phyloP scores from a whole-genome alignment of 129 eudicot species.

The Solidago caesia region DNA sequence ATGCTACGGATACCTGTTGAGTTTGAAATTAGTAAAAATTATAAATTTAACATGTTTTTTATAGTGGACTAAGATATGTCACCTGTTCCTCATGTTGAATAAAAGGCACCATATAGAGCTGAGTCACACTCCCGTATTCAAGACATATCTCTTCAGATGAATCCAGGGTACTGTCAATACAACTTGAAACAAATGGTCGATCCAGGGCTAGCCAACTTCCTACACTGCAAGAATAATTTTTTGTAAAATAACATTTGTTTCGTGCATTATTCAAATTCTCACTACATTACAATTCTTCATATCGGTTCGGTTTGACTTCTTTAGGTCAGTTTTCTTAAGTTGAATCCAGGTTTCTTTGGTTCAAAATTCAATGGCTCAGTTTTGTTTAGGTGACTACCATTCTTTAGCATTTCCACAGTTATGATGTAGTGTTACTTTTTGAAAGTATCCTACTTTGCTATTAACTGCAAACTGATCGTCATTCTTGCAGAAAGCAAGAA shows the following conservation, averaged over 20 bases:
- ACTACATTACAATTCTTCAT: not conserved
- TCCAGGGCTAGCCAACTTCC: conserved; percentile 94
- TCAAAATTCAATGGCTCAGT: not conserved
- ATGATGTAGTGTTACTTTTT: not conserved
- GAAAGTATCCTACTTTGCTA: not conserved
- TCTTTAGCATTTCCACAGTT: not conserved
- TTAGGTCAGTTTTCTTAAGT: not conserved
- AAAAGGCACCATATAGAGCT: conserved; percentile 81
- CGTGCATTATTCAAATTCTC: not conserved
- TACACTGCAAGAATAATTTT: conserved; percentile 49
- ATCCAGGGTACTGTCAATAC: conserved; percentile 45
- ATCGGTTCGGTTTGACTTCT: not conserved
- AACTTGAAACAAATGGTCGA: conserved; percentile 69
- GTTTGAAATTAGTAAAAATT: conserved; percentile 14
- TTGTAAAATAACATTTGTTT: not conserved
- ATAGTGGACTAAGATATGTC: not conserved
- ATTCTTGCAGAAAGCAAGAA: not conserved
- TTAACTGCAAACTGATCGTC: not conserved
- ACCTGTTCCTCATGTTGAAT: conserved; percentile 85
- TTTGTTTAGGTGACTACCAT: not conserved
- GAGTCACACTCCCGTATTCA: conserved; percentile 95
- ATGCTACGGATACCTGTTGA: conserved; percentile 63
- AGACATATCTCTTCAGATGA: conserved; percentile 63
- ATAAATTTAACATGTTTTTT: not conserved
- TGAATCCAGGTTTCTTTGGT: not conserved